Base-by-base conservation (phyloP, 495 filamentous ascomycete genomes). In the Aspergillus incahuasiensis region DNA sequence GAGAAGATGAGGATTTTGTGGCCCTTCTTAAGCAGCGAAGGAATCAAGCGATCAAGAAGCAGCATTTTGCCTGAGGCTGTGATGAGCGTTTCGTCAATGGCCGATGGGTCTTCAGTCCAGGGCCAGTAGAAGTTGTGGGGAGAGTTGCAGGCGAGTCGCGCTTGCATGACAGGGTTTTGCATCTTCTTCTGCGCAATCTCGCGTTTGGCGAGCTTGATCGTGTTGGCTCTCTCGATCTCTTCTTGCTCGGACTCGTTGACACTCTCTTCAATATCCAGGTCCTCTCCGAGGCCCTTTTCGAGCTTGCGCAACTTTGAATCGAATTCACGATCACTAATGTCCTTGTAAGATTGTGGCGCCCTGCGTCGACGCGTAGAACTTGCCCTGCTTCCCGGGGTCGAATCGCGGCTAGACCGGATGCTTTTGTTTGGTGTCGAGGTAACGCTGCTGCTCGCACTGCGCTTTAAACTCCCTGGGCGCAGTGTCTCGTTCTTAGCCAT, bases 121-220 rank as follows among this genome's bases (percentile, higher is more conserved):
- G 94, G 94, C 75, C 90, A 94, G 73, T 92, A 97, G 74, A 98
- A 97, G 62, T 96, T 92, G 70, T 97, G 92, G 0, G 94, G 94
- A 1, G 82, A 87, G 69, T 98, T 95, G 73, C 95, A 97, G 42
- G 86, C 88, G 2, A 96, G 82, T 6, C 94, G 88, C 12, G 97
- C 84, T 70, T 98, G 94, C 80, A 97, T 86, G 22, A 97, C 69
- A 0, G 92, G 90, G 63, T 98, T 98, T 57, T 95, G 92, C 22
- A 98, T 82, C 67, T 97, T 97, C 76, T 97, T 98, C 24, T 81
- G 80, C n/a, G 81, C 71, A 25, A 97, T 89, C 68, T 96, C 90
- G 53, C 85, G 81, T 60, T 91, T 92, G 12, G 92, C 92, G 57
- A 92, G 73, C 20, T 90, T 84, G 6, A 96, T 78, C 0, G 86